Base-by-base conservation (phyloP, 2,329 filamentous ascomycete species). In the Blastomyces emzantsi region DNA sequence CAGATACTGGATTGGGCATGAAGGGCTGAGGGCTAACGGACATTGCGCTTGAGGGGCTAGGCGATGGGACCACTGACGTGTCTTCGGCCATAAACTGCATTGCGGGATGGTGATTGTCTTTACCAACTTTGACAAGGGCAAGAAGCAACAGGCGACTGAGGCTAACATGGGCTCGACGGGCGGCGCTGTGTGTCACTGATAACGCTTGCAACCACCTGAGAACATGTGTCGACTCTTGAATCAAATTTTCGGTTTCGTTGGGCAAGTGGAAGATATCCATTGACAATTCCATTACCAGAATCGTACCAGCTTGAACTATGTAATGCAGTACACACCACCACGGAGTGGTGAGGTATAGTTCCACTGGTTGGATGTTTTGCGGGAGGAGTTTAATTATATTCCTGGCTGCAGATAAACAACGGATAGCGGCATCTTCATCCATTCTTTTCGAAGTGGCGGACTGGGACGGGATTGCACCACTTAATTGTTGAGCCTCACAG, bases 241-340 rank as follows among this genome's bases (percentile, higher is more conserved):
- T 62, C 2, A 74, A 66, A 9, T 70, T 66, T 11, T 72, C 67
- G 2, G 63, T 63, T 33, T 72, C 68, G 2, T 68, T 52, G 5
- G 68, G 65, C 58, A 69, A 62, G 63, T 75, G 73, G 33, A 61
- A 61, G 4, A 66, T 58, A 19, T 71, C 66, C 59, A 72, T 72
- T 11, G 71, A 72, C 6, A 78, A 61, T 63, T 77, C 76, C 6
- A 76, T 69, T 64, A 77, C 68, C 15, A 78, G 67, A 33, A 78
- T 65, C 1, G 72, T 69, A 4, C 73, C 67, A 6, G 75, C 73
- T 67, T 78, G 76, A 69, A 76, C 74, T 15, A 79, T 68, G 57
- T 73, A 70, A 62, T 78, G 76, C 19, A 77, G 67, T n/a, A 75
- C 67, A 19, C 71, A 73, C 75, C 75, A 78, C 76, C 76, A 78